Conservation (phyloP, 495 filamentous ascomycete genomes). For the Penicillium angulare region DNA sequence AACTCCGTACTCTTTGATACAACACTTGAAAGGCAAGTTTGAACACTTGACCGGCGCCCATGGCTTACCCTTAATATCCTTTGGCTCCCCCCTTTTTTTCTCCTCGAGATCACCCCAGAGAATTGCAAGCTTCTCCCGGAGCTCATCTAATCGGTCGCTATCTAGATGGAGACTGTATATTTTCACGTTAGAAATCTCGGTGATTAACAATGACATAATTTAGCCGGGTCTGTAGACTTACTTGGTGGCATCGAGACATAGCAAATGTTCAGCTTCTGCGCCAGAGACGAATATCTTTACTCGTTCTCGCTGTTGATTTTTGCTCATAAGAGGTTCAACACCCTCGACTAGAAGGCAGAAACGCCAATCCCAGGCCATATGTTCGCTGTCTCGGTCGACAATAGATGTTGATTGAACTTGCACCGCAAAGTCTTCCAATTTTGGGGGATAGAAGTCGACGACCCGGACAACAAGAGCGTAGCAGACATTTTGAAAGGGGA, state of each 20-base stretch:
- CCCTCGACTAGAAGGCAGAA: slow-evolving; percentile 74
- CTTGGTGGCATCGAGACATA: slow-evolving; percentile 67
- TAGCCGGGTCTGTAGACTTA: slow-evolving; percentile 42
- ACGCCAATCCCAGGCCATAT: slow-evolving; percentile 69
- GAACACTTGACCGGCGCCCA: slow-evolving; percentile 10
- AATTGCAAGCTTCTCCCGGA: slow-evolving; percentile 71
- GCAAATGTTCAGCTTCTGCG: slow-evolving; percentile 60
- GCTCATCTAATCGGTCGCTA: slow-evolving; percentile 34
- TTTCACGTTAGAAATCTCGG: too few relatives aligned
- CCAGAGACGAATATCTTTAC: slow-evolving; percentile 69
- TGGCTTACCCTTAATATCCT: background rate
- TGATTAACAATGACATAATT: too few relatives aligned
- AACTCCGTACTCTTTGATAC: slow-evolving; percentile 56
- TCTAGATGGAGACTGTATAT: slow-evolving; percentile 55
- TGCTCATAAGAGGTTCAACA: slow-evolving; percentile 28
- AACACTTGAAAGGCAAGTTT: slow-evolving; percentile 36
- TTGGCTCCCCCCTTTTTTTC: slow-evolving; percentile 35
- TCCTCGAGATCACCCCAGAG: slow-evolving; percentile 90
- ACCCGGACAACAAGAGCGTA: slow-evolving; percentile 69
- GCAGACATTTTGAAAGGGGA: slow-evolving; percentile 72
- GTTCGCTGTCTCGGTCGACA: slow-evolving; percentile 38
- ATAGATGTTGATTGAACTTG: slow-evolving; percentile 44
- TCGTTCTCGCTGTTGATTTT: slow-evolving; percentile 33
- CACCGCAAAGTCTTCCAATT: slow-evolving; percentile 71
- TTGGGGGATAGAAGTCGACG: slow-evolving; percentile 74